Percentiles rank a stretch among this genome's conserved stretches.
These are phyloP conservation scores for Auriscalpium orientale DNA, from an alignment of 768 basidiomycete genomes.

Conservation along the genomic window DNA sequence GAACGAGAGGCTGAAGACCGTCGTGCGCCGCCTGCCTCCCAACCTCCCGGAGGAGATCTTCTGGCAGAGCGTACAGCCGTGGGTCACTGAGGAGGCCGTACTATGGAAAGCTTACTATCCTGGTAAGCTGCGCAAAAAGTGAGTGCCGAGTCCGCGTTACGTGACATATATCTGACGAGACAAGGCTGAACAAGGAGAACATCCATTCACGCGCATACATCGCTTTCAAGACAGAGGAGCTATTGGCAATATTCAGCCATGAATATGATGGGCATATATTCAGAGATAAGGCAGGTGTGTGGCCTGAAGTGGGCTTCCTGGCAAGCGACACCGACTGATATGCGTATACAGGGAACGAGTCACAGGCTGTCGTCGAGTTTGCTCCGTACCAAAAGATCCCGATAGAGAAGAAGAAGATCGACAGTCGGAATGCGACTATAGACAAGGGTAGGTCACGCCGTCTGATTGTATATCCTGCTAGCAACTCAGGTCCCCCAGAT, in stretches of 20 bases:
- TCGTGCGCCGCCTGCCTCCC: slow-evolving; percentile 83
- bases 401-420: slow-evolving; percentile 63
- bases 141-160: slow-evolving; percentile 14
- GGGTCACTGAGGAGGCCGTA: slow-evolving; percentile 72
- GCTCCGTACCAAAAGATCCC: slow-evolving; percentile 89
- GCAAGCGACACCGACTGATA: background rate
- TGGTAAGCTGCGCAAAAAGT: slow-evolving; percentile 70
- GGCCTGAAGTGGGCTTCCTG: background rate
- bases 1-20: slow-evolving; percentile 70
- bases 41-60: slow-evolving; percentile 90
- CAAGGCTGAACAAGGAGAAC: slow-evolving; percentile 76
- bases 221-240: slow-evolving; percentile 72
- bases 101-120: slow-evolving; percentile 59
- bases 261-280: slow-evolving; percentile 92
- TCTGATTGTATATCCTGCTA: background rate
- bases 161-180: background rate
- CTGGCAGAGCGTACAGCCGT: slow-evolving; percentile 83
- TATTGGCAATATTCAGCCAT: slow-evolving; percentile 63
- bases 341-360: slow-evolving; percentile 61
- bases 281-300: slow-evolving; percentile 81
- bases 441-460: slow-evolving; percentile 57
- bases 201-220: slow-evolving; percentile 87
- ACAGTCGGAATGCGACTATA: slow-evolving; percentile 80
- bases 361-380: slow-evolving; percentile 85
- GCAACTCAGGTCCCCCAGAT: slow-evolving; percentile 36